These are phyloP conservation scores for Yamadazyma diddensiae DNA, from an alignment of 1,139 yeast species.

Conservation along the genomic window DNA sequence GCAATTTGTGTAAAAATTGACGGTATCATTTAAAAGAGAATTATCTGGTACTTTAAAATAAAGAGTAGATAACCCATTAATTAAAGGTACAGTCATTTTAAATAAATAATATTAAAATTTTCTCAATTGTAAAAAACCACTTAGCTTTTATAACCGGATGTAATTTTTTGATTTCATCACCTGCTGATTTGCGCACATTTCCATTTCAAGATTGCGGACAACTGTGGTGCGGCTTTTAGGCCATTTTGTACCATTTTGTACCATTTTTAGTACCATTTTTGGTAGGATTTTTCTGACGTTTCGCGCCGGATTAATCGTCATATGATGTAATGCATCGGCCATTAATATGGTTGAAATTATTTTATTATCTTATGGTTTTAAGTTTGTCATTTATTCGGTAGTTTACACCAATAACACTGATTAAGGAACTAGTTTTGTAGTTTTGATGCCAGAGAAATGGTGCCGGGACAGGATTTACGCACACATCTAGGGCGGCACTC, in stretches of 20 bases:
- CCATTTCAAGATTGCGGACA: slow-evolving; percentile 1
- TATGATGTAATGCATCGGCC: slow-evolving; percentile 2
- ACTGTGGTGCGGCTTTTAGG: slow-evolving; percentile 6
- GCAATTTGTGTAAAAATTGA: slow-evolving; percentile 44
- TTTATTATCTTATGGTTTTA: no score
- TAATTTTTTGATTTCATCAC: not conserved
- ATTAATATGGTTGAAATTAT: no score
- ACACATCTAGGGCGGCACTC: no score
- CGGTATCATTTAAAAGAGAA: slow-evolving; percentile 32
- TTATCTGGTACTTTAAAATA: slow-evolving; percentile 41
- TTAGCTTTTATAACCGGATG: not conserved
- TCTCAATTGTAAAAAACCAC: not conserved
- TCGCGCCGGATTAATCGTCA: not conserved
- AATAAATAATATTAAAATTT: slow-evolving; percentile 1
- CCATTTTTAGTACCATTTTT: no score
- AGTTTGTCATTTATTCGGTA: no score
- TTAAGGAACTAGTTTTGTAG: no score
- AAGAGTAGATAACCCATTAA: slow-evolving; percentile 51
- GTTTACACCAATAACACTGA: no score
- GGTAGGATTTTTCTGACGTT: not conserved
- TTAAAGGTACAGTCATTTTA: slow-evolving; percentile 32
- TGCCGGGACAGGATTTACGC: no score
- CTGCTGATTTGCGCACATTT: slow-evolving; percentile 2
- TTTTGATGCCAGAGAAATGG: no score
- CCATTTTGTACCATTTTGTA: no score